Evolutionary conservation across 208 protist genomes (phyloP).

Genomic region (Leptomonas pyrrhocoris): DNA sequence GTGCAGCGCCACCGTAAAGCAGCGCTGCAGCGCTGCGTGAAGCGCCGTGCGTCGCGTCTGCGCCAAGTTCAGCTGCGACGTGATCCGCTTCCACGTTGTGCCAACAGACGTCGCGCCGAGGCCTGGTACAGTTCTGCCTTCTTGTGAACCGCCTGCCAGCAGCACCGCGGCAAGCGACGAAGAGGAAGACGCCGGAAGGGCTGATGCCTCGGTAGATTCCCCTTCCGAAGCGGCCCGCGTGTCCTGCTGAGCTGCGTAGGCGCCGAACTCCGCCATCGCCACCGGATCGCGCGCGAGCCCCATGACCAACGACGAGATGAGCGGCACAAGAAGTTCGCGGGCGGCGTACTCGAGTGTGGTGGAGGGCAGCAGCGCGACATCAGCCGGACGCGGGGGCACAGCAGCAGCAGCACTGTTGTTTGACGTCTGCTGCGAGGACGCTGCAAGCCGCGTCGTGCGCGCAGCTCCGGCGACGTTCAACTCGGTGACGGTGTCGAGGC

Average conservation of each 20-base stretch:
- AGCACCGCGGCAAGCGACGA: not conserved
- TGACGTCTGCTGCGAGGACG: slow-evolving; percentile 4
- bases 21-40: slow-evolving; percentile 25
- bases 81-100: slow-evolving; percentile 4
- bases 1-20: slow-evolving; percentile 29
- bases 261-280: slow-evolving; percentile 9
- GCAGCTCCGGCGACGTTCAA: not conserved
- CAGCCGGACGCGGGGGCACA: not conserved
- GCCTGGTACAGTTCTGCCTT: not conserved
- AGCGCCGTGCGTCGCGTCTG: not conserved
- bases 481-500: slow-evolving; percentile 14
- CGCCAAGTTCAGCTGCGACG: slow-evolving; percentile 19
- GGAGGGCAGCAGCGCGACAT: not conserved
- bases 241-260: not conserved
- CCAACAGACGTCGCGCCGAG: not conserved
- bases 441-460: not conserved
- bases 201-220: not conserved
- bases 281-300: slow-evolving; percentile 30
- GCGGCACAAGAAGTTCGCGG: slow-evolving; percentile 12
- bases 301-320: slow-evolving; percentile 24
- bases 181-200: not conserved
- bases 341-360: slow-evolving; percentile 5
- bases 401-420: not conserved
- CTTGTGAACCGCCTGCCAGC: not conserved
- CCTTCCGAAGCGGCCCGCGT: not conserved